phyloP scores from a whole-genome alignment of 352 stramenopile species.

The Phytophthora agathidicida region DNA sequence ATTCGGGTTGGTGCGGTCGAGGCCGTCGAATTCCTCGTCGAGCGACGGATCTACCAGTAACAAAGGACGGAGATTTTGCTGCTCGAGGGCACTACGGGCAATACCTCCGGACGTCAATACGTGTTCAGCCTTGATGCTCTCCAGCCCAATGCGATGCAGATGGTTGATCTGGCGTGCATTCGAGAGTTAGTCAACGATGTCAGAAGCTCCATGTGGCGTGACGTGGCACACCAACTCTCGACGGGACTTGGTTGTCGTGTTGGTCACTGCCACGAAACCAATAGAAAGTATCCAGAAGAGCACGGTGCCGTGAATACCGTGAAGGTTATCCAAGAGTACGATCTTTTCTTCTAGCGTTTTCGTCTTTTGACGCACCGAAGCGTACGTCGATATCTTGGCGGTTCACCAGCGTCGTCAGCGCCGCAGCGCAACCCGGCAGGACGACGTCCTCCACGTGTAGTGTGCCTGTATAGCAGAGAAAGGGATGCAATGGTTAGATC shows the following conservation, averaged over 20 bases:
- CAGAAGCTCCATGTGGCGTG: too few species aligned
- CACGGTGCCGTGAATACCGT: too few species aligned
- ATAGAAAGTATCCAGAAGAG: not conserved
- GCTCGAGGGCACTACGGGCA: slow-evolving; percentile 43
- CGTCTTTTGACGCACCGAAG: slow-evolving; percentile 45
- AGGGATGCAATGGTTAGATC: not conserved
- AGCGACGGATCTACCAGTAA: slow-evolving; percentile 55
- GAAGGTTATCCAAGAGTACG: too few species aligned
- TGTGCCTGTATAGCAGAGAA: slow-evolving; percentile 37
- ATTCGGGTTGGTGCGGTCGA: slow-evolving; percentile 49
- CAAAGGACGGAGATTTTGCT: slow-evolving; percentile 44
- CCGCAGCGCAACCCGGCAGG: slow-evolving; percentile 43
- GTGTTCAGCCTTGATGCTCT: slow-evolving; percentile 38
- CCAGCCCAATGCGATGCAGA: slow-evolving; percentile 55
- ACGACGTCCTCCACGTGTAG: slow-evolving; percentile 58
- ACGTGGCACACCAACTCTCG: slow-evolving; percentile 40
- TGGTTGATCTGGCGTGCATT: slow-evolving; percentile 36
- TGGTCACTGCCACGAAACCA: slow-evolving; percentile 50
- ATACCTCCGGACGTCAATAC: slow-evolving; percentile 56
- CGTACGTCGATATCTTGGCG: slow-evolving; percentile 41
- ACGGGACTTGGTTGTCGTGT: slow-evolving; percentile 70
- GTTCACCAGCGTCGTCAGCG: slow-evolving; percentile 44
- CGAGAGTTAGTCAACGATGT: not conserved
- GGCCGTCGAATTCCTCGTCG: slow-evolving; percentile 47
- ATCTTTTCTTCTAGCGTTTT: not conserved